Conservation (phyloP, 2,329 filamentous ascomycete genomes). For the Diplodia corticola region DNA sequence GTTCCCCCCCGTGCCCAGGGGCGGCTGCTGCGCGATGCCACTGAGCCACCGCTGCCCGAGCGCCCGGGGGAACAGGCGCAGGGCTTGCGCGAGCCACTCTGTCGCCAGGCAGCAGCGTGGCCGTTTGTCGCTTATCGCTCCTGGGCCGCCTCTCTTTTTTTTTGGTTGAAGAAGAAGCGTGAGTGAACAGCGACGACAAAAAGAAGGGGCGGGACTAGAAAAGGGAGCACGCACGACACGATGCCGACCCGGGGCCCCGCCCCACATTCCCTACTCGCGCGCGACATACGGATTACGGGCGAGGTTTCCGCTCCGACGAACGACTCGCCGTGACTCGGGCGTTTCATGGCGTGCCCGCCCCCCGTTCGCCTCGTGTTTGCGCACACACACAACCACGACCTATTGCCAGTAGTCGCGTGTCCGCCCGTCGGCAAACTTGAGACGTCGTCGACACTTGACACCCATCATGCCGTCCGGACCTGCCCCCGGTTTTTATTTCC, state of each 20-base stretch:
- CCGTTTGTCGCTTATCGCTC: background rate
- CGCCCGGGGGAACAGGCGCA: background rate
- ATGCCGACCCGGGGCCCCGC: background rate
- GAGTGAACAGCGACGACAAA: too few relatives aligned
- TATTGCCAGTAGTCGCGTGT: too few relatives aligned
- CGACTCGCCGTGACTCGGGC: too few relatives aligned
- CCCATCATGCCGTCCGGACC: too few relatives aligned
- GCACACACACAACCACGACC: too few relatives aligned
- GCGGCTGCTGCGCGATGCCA: background rate
- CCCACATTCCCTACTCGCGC: background rate
- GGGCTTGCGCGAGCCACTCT: background rate
- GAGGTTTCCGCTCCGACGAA: background rate
- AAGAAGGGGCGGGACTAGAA: too few relatives aligned
- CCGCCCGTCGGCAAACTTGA: too few relatives aligned
- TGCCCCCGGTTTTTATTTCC: too few relatives aligned
- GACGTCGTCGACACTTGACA: too few relatives aligned
- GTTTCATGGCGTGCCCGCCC: background rate
- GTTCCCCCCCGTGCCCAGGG: too few relatives aligned
- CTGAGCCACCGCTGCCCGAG: background rate
- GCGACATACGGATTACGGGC: background rate
- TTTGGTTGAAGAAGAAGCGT: background rate
- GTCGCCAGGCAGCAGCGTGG: background rate
- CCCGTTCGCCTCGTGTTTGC: background rate
- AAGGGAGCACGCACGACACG: too few relatives aligned
- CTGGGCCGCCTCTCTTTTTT: background rate